Conservation (phyloP, 805 yeast species). For the Candida stauntonica region DNA sequence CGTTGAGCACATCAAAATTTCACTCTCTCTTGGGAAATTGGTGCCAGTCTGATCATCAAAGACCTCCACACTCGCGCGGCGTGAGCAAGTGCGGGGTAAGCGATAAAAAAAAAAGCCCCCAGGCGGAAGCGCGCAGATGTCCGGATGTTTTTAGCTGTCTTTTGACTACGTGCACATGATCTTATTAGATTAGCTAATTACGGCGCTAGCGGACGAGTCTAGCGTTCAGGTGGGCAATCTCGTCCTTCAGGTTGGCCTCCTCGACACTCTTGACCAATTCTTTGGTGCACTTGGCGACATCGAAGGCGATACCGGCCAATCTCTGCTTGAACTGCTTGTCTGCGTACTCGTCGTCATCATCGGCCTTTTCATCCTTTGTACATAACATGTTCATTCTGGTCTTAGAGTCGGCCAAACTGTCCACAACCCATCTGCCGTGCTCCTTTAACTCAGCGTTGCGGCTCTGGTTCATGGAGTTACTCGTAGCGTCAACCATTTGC, state of each 20-base stretch:
- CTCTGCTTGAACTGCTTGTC: slow-evolving; percentile 89
- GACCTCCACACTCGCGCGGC: slow-evolving; percentile 11
- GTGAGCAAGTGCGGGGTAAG: slow-evolving; percentile 18
- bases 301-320: slow-evolving; percentile 93
- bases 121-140: neutral
- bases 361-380: slow-evolving; percentile 32
- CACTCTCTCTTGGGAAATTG: too few relatives aligned
- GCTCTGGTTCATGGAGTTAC: slow-evolving; percentile 82
- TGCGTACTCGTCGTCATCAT: slow-evolving; percentile 60
- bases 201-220: slow-evolving; percentile 31
- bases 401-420: slow-evolving; percentile 78
- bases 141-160: too few relatives aligned
- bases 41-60: slow-evolving; percentile 1
- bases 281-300: slow-evolving; percentile 93
- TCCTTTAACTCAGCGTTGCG: slow-evolving; percentile 80
- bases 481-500: slow-evolving; percentile 88
- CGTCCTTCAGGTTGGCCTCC: slow-evolving; percentile 85
- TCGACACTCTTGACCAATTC: slow-evolving; percentile 95
- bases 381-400: slow-evolving; percentile 77
- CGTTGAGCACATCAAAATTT: too few relatives aligned
- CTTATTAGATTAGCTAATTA: too few relatives aligned
- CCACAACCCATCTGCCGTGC: slow-evolving; percentile 89
- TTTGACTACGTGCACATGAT: too few relatives aligned
- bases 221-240: slow-evolving; percentile 76
- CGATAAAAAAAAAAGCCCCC: neutral